Evolutionary conservation across 331 rosid genomes (phyloP), one percentile per base, ranked within the genome.

Genomic region (Acacia concinna): DNA sequence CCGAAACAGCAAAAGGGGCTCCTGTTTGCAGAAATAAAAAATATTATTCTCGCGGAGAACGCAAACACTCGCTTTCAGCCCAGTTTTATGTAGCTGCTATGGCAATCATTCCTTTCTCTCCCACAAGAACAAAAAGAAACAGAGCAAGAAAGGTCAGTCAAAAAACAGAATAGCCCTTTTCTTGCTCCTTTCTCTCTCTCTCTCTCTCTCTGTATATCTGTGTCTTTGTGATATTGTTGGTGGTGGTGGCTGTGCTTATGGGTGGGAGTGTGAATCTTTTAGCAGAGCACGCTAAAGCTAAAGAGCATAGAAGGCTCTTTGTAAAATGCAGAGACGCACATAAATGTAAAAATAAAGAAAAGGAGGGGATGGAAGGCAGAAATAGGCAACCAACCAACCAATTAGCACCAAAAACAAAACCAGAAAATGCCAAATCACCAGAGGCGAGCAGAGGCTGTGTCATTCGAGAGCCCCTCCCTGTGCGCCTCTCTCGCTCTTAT

Each of bases 381-480:
- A 77, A 68, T 43, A 25, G 74, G 74, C 44, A 67, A 62, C 70
- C 71, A 60, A 75, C 84, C 88, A 85, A 73, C 79, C 77, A 69
- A 73, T 77, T 47, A 27, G 71, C 81, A 81, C 89, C 90, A 85
- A 86, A 86, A 73, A 83, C 37, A 78, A 73, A 73, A 84, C 86
- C 86, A 74, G 23, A 64, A 68, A 74, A 82, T 12, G 79, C 84
- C 85, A 78, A 75, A 69, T 71, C 73, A 69, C 77, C 62, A 82
- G 87, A 85, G 75, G 80, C 73, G 46, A 69, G 28, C 73, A 66
- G 67, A 60, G 30, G 28, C 70, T 47, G 81, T 78, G 30, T 67
- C 78, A 67, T 59, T 43, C 47, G 73, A 14, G 64, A 67, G 74
- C 69, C 10, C 49, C 62, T 75, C 68, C 40, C 87, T 20, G 75